Evolutionary conservation across 495 filamentous ascomycete species (phyloP).

Genomic region (Penicillium silybi): DNA sequence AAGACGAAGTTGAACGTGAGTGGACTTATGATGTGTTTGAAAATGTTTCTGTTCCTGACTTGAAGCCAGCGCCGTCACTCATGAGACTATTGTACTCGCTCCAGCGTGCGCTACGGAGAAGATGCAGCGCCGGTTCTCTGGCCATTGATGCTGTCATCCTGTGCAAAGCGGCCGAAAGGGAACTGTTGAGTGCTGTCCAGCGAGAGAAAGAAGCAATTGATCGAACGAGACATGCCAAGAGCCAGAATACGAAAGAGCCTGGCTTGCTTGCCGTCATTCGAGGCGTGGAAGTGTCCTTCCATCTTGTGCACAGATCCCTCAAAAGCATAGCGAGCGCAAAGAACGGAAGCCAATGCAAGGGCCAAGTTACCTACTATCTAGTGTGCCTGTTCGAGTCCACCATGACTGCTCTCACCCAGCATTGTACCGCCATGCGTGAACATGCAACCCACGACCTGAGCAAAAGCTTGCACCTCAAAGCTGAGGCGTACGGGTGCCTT

Average conservation of each 20-base stretch:
- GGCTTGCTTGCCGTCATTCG: constrained; percentile 13
- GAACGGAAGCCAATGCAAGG: constrained; percentile 8
- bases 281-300: constrained; percentile 22
- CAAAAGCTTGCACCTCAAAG: constrained; percentile 3
- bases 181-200: constrained; percentile 16
- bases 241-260: constrained; percentile 6
- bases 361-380: constrained; percentile 36
- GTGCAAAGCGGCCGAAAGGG: constrained; percentile 24
- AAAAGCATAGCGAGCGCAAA: constrained; percentile 27
- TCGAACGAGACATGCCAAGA: not conserved
- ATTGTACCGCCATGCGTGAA: constrained; percentile 19
- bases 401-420: constrained; percentile 27
- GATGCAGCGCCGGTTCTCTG: constrained; percentile 15
- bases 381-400: constrained; percentile 38
- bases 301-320: constrained; percentile 26
- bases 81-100: constrained; percentile 34
- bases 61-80: constrained; percentile 14
- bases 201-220: not conserved
- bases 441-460: not conserved
- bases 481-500: constrained; percentile 18
- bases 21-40: not conserved
- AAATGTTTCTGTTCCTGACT: constrained; percentile 4
- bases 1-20: not conserved
- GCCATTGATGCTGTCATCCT: constrained; percentile 20
- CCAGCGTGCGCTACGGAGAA: constrained; percentile 31